Percentiles rank a stretch among this genome's conserved stretches.
These are phyloP conservation scores for Hypomontagnella submonticulosa DNA, from an alignment of 495 filamentous ascomycete genomes.

Conservation along the genomic window DNA sequence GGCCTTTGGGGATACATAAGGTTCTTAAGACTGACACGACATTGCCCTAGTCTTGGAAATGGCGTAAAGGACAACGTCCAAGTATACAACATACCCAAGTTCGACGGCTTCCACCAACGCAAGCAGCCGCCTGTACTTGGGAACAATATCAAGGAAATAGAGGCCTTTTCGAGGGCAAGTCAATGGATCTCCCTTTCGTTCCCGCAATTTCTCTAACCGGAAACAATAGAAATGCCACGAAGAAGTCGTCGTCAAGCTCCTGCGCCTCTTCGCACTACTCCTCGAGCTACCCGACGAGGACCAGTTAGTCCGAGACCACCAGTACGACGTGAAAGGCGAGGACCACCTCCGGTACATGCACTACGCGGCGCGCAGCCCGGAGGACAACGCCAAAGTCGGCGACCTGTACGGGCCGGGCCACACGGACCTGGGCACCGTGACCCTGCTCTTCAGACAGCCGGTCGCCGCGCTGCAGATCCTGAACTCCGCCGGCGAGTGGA, in stretches of 20 bases:
- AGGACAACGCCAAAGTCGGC: slow-evolving; percentile 61
- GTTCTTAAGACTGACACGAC: neutral
- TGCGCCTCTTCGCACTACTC: slow-evolving; percentile 63
- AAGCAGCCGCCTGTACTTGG: slow-evolving; percentile 53
- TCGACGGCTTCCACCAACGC: slow-evolving; percentile 56
- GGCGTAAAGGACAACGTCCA: slow-evolving; percentile 61
- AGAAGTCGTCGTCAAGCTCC: slow-evolving; percentile 61
- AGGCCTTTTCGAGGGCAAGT: slow-evolving; percentile 57
- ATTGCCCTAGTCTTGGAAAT: slow-evolving; percentile 51
- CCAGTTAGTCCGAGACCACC: slow-evolving; percentile 59
- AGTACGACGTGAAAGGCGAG: slow-evolving; percentile 60
- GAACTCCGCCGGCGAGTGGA: slow-evolving; percentile 59
- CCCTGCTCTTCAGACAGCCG: slow-evolving; percentile 64
- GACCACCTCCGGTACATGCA: slow-evolving; percentile 66
- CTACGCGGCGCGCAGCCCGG: slow-evolving; percentile 56
- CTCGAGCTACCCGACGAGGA: slow-evolving; percentile 63
- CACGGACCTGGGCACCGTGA: slow-evolving; percentile 67
- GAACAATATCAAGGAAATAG: slow-evolving; percentile 47
- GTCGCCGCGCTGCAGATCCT: slow-evolving; percentile 63
- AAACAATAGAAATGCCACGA: slow-evolving; percentile 58
- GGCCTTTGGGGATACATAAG: neutral
- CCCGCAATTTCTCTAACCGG: neutral
- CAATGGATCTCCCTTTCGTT: neutral
- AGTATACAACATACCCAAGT: slow-evolving; percentile 65
- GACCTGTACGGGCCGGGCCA: slow-evolving; percentile 55